Conservation (phyloP, 2,329 filamentous ascomycete species). For the Fusarium virguliforme region DNA sequence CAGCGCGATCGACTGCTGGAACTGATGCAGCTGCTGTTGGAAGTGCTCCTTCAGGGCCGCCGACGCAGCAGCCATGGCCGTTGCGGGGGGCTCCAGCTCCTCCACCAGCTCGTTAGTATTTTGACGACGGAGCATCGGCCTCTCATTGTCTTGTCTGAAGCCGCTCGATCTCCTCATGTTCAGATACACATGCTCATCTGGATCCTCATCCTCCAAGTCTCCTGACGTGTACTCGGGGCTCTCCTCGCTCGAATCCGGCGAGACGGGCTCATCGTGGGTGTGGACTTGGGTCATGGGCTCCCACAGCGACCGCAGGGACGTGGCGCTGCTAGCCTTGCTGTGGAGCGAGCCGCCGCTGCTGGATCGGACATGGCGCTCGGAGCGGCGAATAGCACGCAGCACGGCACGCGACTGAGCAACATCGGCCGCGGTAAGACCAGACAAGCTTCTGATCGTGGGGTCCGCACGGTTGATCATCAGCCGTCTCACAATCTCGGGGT, state of each 20-base stretch:
- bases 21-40: conserved; percentile 80
- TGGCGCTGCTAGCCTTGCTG: conserved; percentile 77
- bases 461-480: conserved; percentile 83
- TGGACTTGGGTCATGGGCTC: conserved; percentile 64
- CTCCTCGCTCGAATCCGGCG: conserved; percentile 61
- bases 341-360: conserved; percentile 76
- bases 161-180: conserved; percentile 57
- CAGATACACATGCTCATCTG: conserved; percentile 57
- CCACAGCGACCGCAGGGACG: conserved; percentile 78
- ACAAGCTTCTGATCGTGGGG: conserved; percentile 77
- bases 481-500: conserved; percentile 82
- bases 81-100: conserved; percentile 68
- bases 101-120: conserved; percentile 55
- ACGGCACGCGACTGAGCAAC: conserved; percentile 78
- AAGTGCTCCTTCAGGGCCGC: conserved; percentile 82
- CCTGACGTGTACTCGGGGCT: conserved; percentile 64
- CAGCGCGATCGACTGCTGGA: conserved; percentile 80
- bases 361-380: conserved; percentile 75
- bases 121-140: conserved; percentile 57
- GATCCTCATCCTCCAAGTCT: conserved; percentile 62
- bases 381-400: conserved; percentile 73
- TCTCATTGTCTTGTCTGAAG: conserved; percentile 53
- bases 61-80: conserved; percentile 77
- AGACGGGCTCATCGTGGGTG: conserved; percentile 56
- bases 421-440: conserved; percentile 80